Evolutionary conservation across 2,329 filamentous ascomycete species (phyloP).

Genomic region (Aspergillus puulaauensis): DNA sequence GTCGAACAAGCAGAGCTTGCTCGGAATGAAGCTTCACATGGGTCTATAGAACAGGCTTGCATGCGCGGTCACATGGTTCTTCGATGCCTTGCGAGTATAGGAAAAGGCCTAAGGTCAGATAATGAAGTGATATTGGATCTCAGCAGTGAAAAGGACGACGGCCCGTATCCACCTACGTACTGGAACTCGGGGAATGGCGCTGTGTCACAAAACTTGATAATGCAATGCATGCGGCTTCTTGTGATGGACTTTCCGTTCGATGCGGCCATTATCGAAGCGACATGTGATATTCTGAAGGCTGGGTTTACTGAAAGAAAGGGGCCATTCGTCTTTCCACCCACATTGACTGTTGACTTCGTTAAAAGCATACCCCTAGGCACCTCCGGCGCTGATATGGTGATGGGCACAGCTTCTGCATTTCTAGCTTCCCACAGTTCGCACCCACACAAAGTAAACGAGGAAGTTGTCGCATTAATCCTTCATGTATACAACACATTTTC

Average conservation of each 20-base stretch:
- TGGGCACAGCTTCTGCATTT: constrained; percentile 48
- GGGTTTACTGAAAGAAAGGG: constrained; percentile 46
- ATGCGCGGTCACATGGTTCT: constrained; percentile 36
- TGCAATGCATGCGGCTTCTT: constrained; percentile 43
- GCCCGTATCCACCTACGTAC: constrained; percentile 35
- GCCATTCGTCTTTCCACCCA: constrained; percentile 44
- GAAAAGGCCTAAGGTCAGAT: constrained; percentile 40
- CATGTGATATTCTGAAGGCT: constrained; percentile 47
- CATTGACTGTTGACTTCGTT: constrained; percentile 43
- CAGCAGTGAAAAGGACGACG: constrained; percentile 22
- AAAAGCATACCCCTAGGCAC: constrained; percentile 40
- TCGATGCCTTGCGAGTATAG: constrained; percentile 43
- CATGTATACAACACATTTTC: constrained; percentile 41
- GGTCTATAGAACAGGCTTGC: constrained; percentile 35
- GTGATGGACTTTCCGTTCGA: constrained; percentile 41
- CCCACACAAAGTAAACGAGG: constrained; percentile 32
- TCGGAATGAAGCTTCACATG: constrained; percentile 29
- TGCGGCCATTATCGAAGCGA: constrained; percentile 43
- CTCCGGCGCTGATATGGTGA: constrained; percentile 43
- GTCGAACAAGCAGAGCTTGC: constrained; percentile 35
- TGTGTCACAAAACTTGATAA: constrained; percentile 34
- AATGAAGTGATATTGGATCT: constrained; percentile 37
- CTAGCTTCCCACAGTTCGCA: constrained; percentile 43
- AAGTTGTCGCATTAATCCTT: constrained; percentile 36
- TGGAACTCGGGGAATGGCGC: constrained; percentile 37